A percentile compares a stretch with the other conserved stretches of the same genome.
These are phyloP conservation scores for Ephemerocybe angulata DNA, from an alignment of 768 basidiomycete species.

Conservation along the genomic window DNA sequence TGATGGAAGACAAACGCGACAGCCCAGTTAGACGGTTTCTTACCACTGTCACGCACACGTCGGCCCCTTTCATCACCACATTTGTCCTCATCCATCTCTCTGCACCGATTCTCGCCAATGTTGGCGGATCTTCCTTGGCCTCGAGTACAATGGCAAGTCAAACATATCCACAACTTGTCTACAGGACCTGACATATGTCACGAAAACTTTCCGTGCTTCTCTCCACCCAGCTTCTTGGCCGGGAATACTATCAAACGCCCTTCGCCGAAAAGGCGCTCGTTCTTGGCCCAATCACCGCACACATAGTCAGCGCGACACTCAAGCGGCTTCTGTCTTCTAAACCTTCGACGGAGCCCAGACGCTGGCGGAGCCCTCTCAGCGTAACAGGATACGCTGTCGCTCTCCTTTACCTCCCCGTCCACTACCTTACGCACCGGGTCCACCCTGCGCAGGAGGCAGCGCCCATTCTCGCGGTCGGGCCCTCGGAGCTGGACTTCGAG, in stretches of 20 bases:
- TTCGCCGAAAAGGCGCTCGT: constrained; percentile 69
- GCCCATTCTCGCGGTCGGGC: constrained; percentile 59
- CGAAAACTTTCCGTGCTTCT: too few species aligned
- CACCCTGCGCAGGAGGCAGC: constrained; percentile 41
- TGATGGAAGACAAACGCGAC: background rate
- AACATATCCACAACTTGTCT: background rate
- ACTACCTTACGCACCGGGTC: constrained; percentile 65
- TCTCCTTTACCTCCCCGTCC: constrained; percentile 60
- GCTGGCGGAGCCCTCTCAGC: constrained; percentile 44
- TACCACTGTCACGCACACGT: constrained; percentile 59
- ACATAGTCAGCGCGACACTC: constrained; percentile 53
- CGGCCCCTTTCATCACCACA: constrained; percentile 72
- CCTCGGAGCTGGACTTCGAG: constrained; percentile 77
- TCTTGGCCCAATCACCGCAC: constrained; percentile 61
- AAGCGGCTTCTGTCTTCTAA: constrained; percentile 49
- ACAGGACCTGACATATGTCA: background rate
- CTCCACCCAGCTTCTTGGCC: constrained; percentile 63
- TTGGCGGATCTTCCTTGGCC: constrained; percentile 65
- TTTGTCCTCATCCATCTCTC: constrained; percentile 79
- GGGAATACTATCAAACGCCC: constrained; percentile 81
- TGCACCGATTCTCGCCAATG: constrained; percentile 65
- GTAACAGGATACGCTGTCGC: constrained; percentile 61
- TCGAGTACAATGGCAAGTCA: constrained; percentile 76
- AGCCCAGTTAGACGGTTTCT: constrained; percentile 25
- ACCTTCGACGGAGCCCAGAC: constrained; percentile 26